Base-by-base conservation (phyloP, 2,329 filamentous ascomycete genomes). In the Fusarium agapanthi region DNA sequence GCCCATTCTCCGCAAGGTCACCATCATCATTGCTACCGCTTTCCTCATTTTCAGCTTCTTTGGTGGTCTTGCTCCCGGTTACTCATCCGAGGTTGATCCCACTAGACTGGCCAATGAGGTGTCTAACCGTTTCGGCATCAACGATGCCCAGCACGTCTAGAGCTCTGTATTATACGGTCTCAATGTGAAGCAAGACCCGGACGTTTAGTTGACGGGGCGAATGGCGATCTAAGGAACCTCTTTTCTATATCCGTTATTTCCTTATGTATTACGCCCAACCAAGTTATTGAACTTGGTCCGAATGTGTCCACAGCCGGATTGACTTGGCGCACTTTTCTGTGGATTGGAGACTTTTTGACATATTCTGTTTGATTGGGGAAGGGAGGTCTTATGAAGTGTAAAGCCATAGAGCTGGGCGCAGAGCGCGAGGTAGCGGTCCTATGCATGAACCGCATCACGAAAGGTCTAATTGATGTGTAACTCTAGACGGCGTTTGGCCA, bases 1-100 rank as follows among this genome's bases (percentile, higher is more conserved):
- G 80, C 95, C 95, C 18, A 88, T 91, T 51, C 86, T 93, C 78
- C 93, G 95, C 84, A 95, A 95, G 85, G 82, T 95, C 58, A 85
- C 94, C 71, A 86, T 96, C 75, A 89, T 95, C 68, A 88, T 86
- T 57, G 83, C 88, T 32, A 87, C 88, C 26, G 80, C 93, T 65
- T 82, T 93, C 72, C 83, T 88, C 58, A 82, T 95, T 75, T 91
- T 96, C 82, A 81, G 93, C 73, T 82, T 97, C 26, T 88, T 97
- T 64, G 89, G 89, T 68, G 89, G 90, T 44, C 82, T 93, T 71
- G 90, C 90, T 53, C 91, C 91, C 28, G 86, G 84, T 34, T 90
- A 90, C 70, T 87, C 86, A 22, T 83, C 87, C 35, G 86, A 85
- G 40, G 89, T 89, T 73, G 85, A 89, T 77, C 83, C 88, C 11